Evolutionary conservation across 805 yeast genomes (phyloP).

Genomic region (Myxozyma geophila): DNA sequence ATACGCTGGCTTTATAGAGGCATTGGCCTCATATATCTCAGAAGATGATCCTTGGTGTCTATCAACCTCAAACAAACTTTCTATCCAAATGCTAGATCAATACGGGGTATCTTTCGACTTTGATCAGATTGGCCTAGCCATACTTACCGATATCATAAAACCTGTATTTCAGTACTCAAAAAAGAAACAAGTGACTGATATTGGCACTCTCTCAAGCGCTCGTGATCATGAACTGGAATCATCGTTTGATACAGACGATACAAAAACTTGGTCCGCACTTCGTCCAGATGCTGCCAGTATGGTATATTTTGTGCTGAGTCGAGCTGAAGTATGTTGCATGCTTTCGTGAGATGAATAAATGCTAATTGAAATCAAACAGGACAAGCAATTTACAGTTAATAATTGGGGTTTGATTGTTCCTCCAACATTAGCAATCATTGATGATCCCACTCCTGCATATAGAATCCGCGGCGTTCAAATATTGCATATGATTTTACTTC

Average conservation of each 20-base stretch:
- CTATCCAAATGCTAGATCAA: neutral
- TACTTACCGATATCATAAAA: slow-evolving; percentile 11
- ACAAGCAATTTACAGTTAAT: slow-evolving; percentile 7
- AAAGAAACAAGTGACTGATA: slow-evolving; percentile 15
- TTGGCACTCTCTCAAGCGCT: slow-evolving; percentile 17
- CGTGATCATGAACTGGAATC: slow-evolving; percentile 21
- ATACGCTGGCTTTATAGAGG: neutral
- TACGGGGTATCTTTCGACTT: neutral
- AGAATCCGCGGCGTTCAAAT: slow-evolving; percentile 22
- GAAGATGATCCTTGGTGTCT: slow-evolving; percentile 25
- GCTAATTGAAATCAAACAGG: neutral
- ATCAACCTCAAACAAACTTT: slow-evolving; percentile 1
- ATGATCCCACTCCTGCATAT: slow-evolving; percentile 19
- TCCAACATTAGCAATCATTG: slow-evolving; percentile 22
- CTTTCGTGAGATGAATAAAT: neutral
- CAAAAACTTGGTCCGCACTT: slow-evolving; percentile 12
- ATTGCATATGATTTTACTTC: slow-evolving; percentile 3
- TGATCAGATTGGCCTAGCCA: neutral
- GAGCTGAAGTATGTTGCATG: slow-evolving; percentile 3
- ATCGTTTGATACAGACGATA: slow-evolving; percentile 11
- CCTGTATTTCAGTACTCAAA: slow-evolving; percentile 22
- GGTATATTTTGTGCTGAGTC: slow-evolving; percentile 12
- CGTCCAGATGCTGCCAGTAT: slow-evolving; percentile 33
- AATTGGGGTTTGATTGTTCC: slow-evolving; percentile 32
- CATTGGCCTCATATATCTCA: slow-evolving; percentile 13